Percentiles rank a stretch among this genome's conserved stretches.
Conservation (phyloP, 495 filamentous ascomycete species). For the Aspergillus nanangensis region DNA sequence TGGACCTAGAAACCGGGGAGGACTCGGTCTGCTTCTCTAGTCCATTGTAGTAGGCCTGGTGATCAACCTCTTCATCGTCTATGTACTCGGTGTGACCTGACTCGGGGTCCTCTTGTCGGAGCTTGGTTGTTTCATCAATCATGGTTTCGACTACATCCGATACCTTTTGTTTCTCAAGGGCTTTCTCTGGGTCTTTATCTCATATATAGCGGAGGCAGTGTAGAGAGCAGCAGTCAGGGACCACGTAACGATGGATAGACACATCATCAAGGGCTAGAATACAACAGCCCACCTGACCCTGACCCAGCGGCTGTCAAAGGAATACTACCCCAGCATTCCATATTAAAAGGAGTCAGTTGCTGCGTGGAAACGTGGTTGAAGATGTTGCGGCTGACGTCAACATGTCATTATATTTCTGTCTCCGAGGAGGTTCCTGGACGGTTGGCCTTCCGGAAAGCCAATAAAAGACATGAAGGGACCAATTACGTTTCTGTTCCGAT, state of each 20-base stretch:
- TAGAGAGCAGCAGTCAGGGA: neutral
- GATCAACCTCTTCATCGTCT: neutral
- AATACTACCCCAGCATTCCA: slow-evolving; percentile 1
- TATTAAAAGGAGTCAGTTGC: neutral
- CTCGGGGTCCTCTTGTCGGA: slow-evolving; percentile 1
- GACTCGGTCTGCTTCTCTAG: neutral
- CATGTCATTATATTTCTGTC: too few species aligned
- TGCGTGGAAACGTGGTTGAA: neutral
- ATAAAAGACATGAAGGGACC: too few species aligned
- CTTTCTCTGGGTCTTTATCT: too few species aligned
- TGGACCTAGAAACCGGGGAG: neutral
- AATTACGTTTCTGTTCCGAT: too few species aligned
- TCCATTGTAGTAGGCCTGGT: neutral
- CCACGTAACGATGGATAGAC: neutral
- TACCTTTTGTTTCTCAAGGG: too few species aligned
- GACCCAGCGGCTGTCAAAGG: too few species aligned
- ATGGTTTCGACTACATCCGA: neutral
- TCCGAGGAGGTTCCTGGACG: too few species aligned
- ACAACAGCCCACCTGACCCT: too few species aligned
- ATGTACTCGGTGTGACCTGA: neutral
- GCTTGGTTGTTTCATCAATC: neutral
- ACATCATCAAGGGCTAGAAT: slow-evolving; percentile 5
- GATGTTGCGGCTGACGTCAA: neutral
- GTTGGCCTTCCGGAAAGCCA: too few species aligned
- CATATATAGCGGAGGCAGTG: neutral